Percentiles rank a stretch among this genome's conserved stretches.
These are phyloP conservation scores for Colletotrichum viniferum DNA, from an alignment of 2,329 filamentous ascomycete genomes.

Conservation along the genomic window DNA sequence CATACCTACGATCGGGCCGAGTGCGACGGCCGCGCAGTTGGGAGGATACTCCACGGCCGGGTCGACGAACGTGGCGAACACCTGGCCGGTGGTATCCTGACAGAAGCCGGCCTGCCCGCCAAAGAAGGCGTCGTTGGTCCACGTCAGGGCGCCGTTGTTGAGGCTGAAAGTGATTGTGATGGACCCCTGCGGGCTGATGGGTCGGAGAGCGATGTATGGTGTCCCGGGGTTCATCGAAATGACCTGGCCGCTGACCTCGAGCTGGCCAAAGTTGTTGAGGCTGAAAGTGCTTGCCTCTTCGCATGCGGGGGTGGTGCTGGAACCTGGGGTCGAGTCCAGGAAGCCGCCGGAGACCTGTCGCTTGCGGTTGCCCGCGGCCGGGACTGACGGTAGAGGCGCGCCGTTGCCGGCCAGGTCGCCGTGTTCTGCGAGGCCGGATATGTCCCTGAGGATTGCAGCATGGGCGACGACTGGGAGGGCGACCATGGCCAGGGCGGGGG, in stretches of 20 bases:
- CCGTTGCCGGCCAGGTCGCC: background rate
- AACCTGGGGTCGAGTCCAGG: background rate
- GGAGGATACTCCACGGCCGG: constrained; percentile 8
- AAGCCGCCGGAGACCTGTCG: background rate
- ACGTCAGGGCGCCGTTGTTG: constrained; percentile 1
- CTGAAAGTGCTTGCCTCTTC: background rate
- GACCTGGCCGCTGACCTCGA: background rate
- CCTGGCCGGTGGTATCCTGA: background rate
- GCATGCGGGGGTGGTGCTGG: background rate
- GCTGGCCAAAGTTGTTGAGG: constrained; percentile 2
- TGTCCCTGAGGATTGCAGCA: background rate
- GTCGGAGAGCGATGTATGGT: constrained; percentile 5
- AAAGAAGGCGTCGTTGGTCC: constrained; percentile 9
- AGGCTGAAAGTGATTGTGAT: constrained; percentile 4
- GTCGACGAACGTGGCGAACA: constrained; percentile 12
- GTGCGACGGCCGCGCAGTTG: background rate
- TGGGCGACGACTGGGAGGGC: background rate
- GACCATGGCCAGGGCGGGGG: background rate
- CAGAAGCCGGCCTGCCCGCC: constrained; percentile 15
- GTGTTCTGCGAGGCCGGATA: background rate
- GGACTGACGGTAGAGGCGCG: background rate
- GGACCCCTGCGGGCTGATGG: background rate
- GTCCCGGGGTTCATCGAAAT: constrained; percentile 5
- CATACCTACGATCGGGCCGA: constrained; percentile 6
- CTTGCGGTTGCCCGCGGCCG: background rate